Evolutionary conservation across 331 rosid genomes (phyloP), one percentile per base, ranked within the genome.

Genomic region (Malus hybrid): DNA sequence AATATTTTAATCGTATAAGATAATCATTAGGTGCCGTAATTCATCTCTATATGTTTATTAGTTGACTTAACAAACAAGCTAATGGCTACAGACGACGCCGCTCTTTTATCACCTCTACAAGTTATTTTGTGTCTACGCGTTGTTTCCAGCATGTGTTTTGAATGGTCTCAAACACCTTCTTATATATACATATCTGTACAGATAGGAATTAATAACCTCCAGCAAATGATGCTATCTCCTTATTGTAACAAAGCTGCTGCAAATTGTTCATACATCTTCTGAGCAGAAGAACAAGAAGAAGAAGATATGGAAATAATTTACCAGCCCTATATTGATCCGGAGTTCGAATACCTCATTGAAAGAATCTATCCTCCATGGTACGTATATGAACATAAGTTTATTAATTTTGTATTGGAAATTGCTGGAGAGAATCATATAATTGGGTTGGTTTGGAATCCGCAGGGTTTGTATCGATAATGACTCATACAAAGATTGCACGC

Each of bases 301-400:
- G 77, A 77, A 28, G 79, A 86, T 42, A 42, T 94, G 97, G 96
- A 86, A 60, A 74, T 87, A 33, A 67, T 83, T 74, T 85, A 84
- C 83, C 86, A 77, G 69, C 85, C 95, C 9, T 90, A 73, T 70
- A 72, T 91, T 44, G 85, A 90, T 79, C 85, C 89, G 1, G 93
- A 94, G 66, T 83, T 87, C 66, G 93, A 94, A 74, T 87, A 84
- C 15, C 93, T 92, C 48, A 79, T 89, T 1, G 97, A 92, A 82
- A 89, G 96, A 86, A 88, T 94, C 71, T 76, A 92, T 75, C 97
- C 99, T 55, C 97, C 99, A 6, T 86, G 99, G 99, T 94, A 79
- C 14, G 34, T 61, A 27, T 9, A 61, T 12, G 7, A 59, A 59
- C 64, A 22, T 22, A 59, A 20, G 11, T 12, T n/a, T 4, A 22